phyloP scores from a whole-genome alignment of 2,329 filamentous ascomycete genomes.

The Cercospora sojina region DNA sequence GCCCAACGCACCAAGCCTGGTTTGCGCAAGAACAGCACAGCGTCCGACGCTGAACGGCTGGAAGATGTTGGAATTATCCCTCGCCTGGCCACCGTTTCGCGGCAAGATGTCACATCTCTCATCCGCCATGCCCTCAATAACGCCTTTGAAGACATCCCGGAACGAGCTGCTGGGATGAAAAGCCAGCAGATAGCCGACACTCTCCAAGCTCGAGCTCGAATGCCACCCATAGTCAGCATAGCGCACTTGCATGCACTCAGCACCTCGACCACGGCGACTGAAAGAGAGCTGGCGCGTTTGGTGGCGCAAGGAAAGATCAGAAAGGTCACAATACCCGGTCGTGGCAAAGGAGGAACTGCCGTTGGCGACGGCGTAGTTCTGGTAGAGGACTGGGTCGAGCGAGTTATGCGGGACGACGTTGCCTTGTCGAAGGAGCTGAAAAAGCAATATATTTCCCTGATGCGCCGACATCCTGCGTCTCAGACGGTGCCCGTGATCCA shows the following conservation, averaged over 20 bases:
- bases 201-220: slow-evolving; percentile 57
- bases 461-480: slow-evolving; percentile 54
- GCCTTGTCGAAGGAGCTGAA: slow-evolving; percentile 43
- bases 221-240: slow-evolving; percentile 65
- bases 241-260: slow-evolving; percentile 67
- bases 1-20: slow-evolving; percentile 40
- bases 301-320: slow-evolving; percentile 57
- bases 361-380: slow-evolving; percentile 66
- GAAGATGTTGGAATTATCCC: slow-evolving; percentile 58
- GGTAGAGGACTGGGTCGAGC: slow-evolving; percentile 54
- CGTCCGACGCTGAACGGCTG: slow-evolving; percentile 44
- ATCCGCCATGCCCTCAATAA: slow-evolving; percentile 60
- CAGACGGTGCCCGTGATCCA: slow-evolving; percentile 42
- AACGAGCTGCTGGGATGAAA: slow-evolving; percentile 59
- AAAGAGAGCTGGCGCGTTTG: slow-evolving; percentile 66
- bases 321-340: slow-evolving; percentile 62
- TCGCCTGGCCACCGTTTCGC: slow-evolving; percentile 60
- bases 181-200: slow-evolving; percentile 63
- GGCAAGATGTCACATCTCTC: slow-evolving; percentile 53
- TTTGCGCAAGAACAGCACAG: slow-evolving; percentile 23
- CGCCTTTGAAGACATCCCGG: slow-evolving; percentile 66
- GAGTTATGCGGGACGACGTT: slow-evolving; percentile 26
- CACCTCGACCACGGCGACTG: slow-evolving; percentile 61
- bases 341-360: slow-evolving; percentile 57
- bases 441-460: slow-evolving; percentile 53